Evolutionary conservation across 2,329 filamentous ascomycete genomes (phyloP).

Genomic region (Phaeosphaeriaceae sp.): DNA sequence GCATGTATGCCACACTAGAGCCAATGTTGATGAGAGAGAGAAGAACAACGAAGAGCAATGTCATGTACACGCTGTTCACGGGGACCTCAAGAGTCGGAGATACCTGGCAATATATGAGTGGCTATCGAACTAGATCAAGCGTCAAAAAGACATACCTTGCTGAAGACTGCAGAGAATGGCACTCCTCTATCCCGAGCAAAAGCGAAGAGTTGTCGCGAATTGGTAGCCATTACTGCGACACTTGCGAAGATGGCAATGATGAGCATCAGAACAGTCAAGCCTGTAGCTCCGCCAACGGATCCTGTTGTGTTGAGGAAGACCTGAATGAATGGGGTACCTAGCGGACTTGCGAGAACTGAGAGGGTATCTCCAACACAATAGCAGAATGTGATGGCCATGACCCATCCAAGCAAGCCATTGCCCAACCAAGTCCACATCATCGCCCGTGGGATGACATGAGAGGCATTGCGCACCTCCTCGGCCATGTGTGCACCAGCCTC

Average conservation of each 20-base stretch:
- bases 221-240: slow-evolving; percentile 30
- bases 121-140: background rate
- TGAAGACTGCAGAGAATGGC: slow-evolving; percentile 34
- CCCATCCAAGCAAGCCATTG: slow-evolving; percentile 45
- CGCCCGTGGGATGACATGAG: slow-evolving; percentile 28
- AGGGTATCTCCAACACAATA: slow-evolving; percentile 17
- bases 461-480: slow-evolving; percentile 48
- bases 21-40: slow-evolving; percentile 58
- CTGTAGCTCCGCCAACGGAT: slow-evolving; percentile 23
- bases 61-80: slow-evolving; percentile 52
- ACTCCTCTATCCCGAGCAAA: slow-evolving; percentile 38
- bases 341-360: slow-evolving; percentile 19
- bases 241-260: slow-evolving; percentile 24
- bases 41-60: slow-evolving; percentile 47
- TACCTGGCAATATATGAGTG: background rate
- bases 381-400: slow-evolving; percentile 34
- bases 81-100: slow-evolving; percentile 25
- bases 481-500: slow-evolving; percentile 42
- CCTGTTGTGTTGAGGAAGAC: slow-evolving; percentile 32
- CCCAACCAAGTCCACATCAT: slow-evolving; percentile 47
- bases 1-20: slow-evolving; percentile 36
- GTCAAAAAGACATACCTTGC: slow-evolving; percentile 11
- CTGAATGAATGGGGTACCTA: slow-evolving; percentile 28
- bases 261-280: slow-evolving; percentile 29
- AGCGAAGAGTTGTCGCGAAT: slow-evolving; percentile 36